These are phyloP conservation scores for Zasmidium angulare DNA, from an alignment of 2,329 filamentous ascomycete species.

Conservation along the genomic window DNA sequence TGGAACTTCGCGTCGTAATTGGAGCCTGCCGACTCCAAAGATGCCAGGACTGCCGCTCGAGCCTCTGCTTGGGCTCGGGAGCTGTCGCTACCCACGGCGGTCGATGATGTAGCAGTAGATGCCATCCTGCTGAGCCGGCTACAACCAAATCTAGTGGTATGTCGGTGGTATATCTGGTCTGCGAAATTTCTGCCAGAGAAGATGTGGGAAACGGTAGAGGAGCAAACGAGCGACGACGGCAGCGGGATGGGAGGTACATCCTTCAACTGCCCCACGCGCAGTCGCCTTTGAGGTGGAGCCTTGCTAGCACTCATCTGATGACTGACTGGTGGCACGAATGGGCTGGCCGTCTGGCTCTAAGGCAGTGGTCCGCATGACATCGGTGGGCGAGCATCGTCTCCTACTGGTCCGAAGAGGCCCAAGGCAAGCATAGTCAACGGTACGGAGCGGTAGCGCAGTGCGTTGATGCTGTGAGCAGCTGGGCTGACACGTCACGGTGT, in stretches of 20 bases:
- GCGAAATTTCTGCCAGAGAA: too few species aligned
- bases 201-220: neutral
- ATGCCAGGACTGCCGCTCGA: slow-evolving; percentile 51
- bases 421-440: slow-evolving; percentile 10
- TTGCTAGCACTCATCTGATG: slow-evolving; percentile 18
- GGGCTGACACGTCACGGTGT: slow-evolving; percentile 21
- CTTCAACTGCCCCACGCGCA: slow-evolving; percentile 7
- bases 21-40: slow-evolving; percentile 60
- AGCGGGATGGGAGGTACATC: slow-evolving; percentile 1
- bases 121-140: slow-evolving; percentile 4
- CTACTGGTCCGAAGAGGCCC: slow-evolving; percentile 12
- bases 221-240: neutral
- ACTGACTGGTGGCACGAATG: slow-evolving; percentile 12
- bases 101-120: slow-evolving; percentile 19
- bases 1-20: slow-evolving; percentile 68
- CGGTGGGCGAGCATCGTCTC: slow-evolving; percentile 11
- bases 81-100: slow-evolving; percentile 18
- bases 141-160: neutral
- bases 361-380: slow-evolving; percentile 12
- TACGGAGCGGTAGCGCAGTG: slow-evolving; percentile 11
- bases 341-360: slow-evolving; percentile 8
- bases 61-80: slow-evolving; percentile 47
- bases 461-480: slow-evolving; percentile 6
- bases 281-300: slow-evolving; percentile 9
- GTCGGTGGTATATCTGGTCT: too few species aligned